phyloP scores from a whole-genome alignment of 768 basidiomycete genomes.

The Hemileccinum rubropunctum region DNA sequence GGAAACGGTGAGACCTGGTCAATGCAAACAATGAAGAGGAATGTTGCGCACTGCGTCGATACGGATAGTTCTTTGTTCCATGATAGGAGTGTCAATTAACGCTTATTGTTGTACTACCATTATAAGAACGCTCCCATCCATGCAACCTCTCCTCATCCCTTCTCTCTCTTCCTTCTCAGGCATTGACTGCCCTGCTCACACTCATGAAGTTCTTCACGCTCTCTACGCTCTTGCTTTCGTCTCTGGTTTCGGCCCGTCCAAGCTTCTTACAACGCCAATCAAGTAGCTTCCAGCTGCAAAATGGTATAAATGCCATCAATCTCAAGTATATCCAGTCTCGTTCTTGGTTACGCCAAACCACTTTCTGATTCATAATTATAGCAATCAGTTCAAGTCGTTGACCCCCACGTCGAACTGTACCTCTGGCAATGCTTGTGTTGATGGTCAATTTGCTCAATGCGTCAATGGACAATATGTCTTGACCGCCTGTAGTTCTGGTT shows the following conservation, averaged over 20 bases:
- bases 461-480: slow-evolving; percentile 41
- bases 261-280: slow-evolving; percentile 30
- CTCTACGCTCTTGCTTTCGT: slow-evolving; percentile 28
- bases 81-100: slow-evolving; percentile 5
- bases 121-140: slow-evolving; percentile 18
- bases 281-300: slow-evolving; percentile 31
- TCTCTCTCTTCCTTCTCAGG: slow-evolving; percentile 3
- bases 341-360: background rate
- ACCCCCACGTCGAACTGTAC: slow-evolving; percentile 34
- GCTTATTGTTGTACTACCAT: no score
- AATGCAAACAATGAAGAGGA: background rate
- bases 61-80: slow-evolving; percentile 27
- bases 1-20: slow-evolving; percentile 6
- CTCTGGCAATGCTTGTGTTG: slow-evolving; percentile 47
- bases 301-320: slow-evolving; percentile 42
- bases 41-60: slow-evolving; percentile 51
- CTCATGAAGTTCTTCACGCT: slow-evolving; percentile 40
- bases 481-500: slow-evolving; percentile 18
- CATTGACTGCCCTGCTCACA: slow-evolving; percentile 10
- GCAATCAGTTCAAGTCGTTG: slow-evolving; percentile 20
- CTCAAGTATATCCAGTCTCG: slow-evolving; percentile 35
- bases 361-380: slow-evolving; percentile 10
- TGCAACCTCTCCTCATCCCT: background rate
- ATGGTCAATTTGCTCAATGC: slow-evolving; percentile 53
- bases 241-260: slow-evolving; percentile 35